Evolutionary conservation across 2,329 filamentous ascomycete genomes (phyloP), one percentile per base, ranked within the genome.

Genomic region (Diplodia corticola): DNA sequence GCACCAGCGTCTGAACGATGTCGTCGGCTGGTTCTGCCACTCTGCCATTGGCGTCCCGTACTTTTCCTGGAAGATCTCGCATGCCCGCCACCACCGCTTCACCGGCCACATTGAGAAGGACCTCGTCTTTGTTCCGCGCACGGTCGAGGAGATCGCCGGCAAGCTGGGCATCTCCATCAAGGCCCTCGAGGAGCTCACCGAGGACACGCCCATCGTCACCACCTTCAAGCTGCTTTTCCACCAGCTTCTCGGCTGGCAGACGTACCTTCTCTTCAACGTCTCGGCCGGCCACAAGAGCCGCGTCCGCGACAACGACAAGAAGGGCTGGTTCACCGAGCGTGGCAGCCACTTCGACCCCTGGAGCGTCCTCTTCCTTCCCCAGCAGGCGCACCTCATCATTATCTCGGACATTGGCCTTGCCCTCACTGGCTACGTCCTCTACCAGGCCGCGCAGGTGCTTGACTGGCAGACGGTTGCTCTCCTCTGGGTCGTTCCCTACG

Each of bases 31-130:
- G 81, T 74, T 84, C 57, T 77, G 87, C n/a, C 89, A 91, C 81
- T 89, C 86, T 6, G 80, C 84, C 67, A 81, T 91, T 46, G 76
- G 89, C 68, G 88, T 89, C 2, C 89, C 89, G 3, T 92, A 88
- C 79, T 91, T 90, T 80, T 87, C 85, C 57, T 91, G 89, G 89
- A 88, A 89, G 79, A 87, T 87, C 75, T 88, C 85, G 35, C 89
- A 92, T 76, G 83, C 84, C 67, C 84, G 88, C 60, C 89, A 91
- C 77, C 89, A 92, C 79, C 85, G 85, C 70, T 89, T 86, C 77
- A 87, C 86, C 51, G 87, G 87, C 69, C 85, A 90, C 79, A 87
- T 89, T 80, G 83, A 87, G 67, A 88, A 87, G 79, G 88, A 90
- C 74, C 77, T 74, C n/a, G 76, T 75, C 13, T 80, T 77, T 49